Base-by-base conservation (phyloP, 257 asterid genomes). In the Scutellaria barbata region DNA sequence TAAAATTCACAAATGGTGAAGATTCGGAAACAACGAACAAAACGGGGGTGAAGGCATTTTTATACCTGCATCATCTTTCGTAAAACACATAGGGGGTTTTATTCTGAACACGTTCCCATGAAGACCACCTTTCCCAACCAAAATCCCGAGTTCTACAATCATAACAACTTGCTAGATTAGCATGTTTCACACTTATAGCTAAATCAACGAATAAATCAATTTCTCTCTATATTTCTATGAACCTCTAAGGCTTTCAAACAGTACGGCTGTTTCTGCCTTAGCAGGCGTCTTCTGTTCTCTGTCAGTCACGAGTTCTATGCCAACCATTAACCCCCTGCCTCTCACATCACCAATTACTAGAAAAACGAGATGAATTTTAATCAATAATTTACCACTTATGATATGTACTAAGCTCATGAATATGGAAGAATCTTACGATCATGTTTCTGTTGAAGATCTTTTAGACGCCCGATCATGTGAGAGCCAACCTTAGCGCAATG, bases 11-110 rank as follows among this genome's bases (percentile, higher is more conserved):
- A n/a, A 10, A 4, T 17, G 30, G 16, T 48, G 25, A 65, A 66
- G 17, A 13, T 35, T 10, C 51, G 43, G 56, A n/a, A 45, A 25
- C 6, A 50, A 39, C 0, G 2, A 37, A 17, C 39, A 10, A 54
- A 68, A 40, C n/a, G 12, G 20, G 14, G 33, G 18, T 2, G 1
- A 55, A 11, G 16, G n/a, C 25, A 1, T 9, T 18, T 74, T 20
- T 51, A n/a, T 86, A 92, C 99, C 99, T 79, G 99, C 94, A 74
- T 95, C 99, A 60, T 87, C 92, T 86, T 78, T 91, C 58, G 78
- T 60, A 78, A 95, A 92, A 68, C 98, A 95, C 99, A 92, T 89
- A 0, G 99, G 99, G 60, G 99, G 99, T 76, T 95, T 95, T 82
- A 95, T 83, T 81, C 99, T 92, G 88, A 95, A 95, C 46, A 95